Conservation (phyloP, 2,329 filamentous ascomycete genomes). For the Botrytis elliptica region DNA sequence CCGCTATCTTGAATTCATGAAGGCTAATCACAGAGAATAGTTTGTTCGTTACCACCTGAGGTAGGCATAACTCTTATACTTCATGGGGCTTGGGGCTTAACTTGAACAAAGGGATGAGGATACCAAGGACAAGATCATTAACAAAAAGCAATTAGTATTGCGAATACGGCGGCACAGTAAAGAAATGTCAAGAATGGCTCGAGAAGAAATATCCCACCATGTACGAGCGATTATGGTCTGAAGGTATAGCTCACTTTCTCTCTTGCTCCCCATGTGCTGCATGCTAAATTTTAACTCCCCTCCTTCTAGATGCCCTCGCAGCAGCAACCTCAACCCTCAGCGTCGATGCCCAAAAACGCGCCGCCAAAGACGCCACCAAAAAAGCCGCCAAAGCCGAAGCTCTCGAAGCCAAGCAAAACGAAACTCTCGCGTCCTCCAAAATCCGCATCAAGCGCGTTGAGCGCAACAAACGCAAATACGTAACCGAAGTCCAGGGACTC, state of each 20-base stretch:
- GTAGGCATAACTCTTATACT: conserved; percentile 42
- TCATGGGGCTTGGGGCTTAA: neutral
- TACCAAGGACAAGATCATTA: neutral
- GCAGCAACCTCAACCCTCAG: conserved; percentile 83
- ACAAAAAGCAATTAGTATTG: conserved; percentile 69
- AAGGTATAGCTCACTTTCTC: conserved; percentile 66
- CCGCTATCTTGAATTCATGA: neutral
- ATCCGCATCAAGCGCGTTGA: conserved; percentile 95
- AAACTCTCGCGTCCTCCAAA: conserved; percentile 74
- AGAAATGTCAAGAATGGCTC: conserved; percentile 98
- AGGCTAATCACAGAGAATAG: conserved; percentile 41
- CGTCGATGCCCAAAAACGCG: conserved; percentile 88
- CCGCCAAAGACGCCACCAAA: conserved; percentile 93
- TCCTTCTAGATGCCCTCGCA: conserved; percentile 71
- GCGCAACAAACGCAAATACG: conserved; percentile 95
- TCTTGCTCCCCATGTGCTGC: neutral
- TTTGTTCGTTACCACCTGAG: conserved; percentile 65
- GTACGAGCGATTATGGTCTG: conserved; percentile 80
- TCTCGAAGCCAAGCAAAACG: conserved; percentile 77
- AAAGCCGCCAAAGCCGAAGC: conserved; percentile 93
- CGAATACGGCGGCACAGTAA: conserved; percentile 94
- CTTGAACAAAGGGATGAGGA: no score
- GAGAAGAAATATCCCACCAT: conserved; percentile 69
- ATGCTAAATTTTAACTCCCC: conserved; percentile 5
- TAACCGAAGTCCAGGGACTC: conserved; percentile 86